These are phyloP conservation scores for Penicillium bovifimosum DNA, from an alignment of 495 filamentous ascomycete genomes.

Conservation along the genomic window DNA sequence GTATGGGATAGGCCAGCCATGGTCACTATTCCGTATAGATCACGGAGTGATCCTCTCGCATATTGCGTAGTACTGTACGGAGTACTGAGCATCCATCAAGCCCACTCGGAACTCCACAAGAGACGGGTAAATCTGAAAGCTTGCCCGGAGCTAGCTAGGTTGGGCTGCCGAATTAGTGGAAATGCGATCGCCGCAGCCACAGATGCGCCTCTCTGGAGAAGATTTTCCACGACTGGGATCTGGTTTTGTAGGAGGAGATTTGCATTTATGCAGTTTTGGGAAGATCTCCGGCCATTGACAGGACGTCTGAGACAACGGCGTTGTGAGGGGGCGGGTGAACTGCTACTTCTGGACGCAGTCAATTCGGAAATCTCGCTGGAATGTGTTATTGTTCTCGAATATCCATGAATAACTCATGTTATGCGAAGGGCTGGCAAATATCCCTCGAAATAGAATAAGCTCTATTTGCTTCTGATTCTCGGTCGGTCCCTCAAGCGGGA, in stretches of 20 bases:
- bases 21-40: constrained; percentile 16
- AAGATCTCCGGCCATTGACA: constrained; percentile 14
- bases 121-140: constrained; percentile 6
- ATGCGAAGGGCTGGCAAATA: background rate
- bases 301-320: constrained; percentile 14
- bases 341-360: constrained; percentile 9
- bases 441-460: background rate
- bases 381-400: background rate
- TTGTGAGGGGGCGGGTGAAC: background rate
- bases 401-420: background rate
- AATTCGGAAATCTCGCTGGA: background rate
- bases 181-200: constrained; percentile 1
- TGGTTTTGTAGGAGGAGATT: background rate
- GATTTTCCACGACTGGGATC: constrained; percentile 19
- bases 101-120: constrained; percentile 10
- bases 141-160: background rate
- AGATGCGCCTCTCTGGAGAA: background rate
- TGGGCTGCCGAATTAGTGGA: background rate
- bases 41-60: constrained; percentile 20
- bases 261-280: constrained; percentile 9
- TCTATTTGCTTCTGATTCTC: background rate
- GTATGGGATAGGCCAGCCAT: background rate
- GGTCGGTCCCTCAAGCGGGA: too few relatives aligned
- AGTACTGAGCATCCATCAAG: background rate
- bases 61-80: background rate